Evolutionary conservation across 768 basidiomycete genomes (phyloP), one percentile per base, ranked within the genome.

Genomic region (Agaricus sinodeliciosus): DNA sequence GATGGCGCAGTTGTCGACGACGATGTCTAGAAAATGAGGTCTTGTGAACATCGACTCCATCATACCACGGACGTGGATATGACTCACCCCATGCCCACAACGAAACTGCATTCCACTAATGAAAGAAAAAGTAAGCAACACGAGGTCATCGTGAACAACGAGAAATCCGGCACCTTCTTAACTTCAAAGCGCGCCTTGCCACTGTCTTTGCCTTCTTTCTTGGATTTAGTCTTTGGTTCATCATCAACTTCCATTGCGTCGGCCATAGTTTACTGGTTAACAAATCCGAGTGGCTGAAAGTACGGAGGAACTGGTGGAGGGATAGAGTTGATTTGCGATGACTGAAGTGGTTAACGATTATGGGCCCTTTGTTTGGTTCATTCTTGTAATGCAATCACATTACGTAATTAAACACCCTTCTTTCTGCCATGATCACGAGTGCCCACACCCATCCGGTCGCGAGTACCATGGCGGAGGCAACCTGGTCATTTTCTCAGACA

Each of bases 1-100:
- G 74, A 99, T 99, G 47, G 96, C 96, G 63, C 96, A 98, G 72
- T 97, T 99, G 71, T 98, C 95, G 54, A 97, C 95, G 55, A 96
- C 94, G 64, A 98, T 97, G 67, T 98, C 94, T 95, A 57, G 37
- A 39, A 39, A 16, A 39, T 42, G 31, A 48, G 16, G 37, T 41
- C 31, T 22, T 16, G 54, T 60, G 51, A 61, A 58, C 55, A 51
- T 54, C 49, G 46, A 39, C 37, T 48, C 44, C 40, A 56, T 41
- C 15, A 49, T 25, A 15, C 31, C 9, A 4, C 37, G 19, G 16
- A 1, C 15, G 12, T 25, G 39, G 31, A 19, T 43, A 19, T 9
- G 9, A 57, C 79, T 53, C 57, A 94, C 94, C 94, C 95, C 96
- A 98, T 16, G 96, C 93, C 96, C 96, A 99, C 0, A 99, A 77